A percentile compares a stretch with the other conserved stretches of the same genome.
Evolutionary conservation across 768 basidiomycete genomes (phyloP).

Genomic region (Pisolithus sp.): DNA sequence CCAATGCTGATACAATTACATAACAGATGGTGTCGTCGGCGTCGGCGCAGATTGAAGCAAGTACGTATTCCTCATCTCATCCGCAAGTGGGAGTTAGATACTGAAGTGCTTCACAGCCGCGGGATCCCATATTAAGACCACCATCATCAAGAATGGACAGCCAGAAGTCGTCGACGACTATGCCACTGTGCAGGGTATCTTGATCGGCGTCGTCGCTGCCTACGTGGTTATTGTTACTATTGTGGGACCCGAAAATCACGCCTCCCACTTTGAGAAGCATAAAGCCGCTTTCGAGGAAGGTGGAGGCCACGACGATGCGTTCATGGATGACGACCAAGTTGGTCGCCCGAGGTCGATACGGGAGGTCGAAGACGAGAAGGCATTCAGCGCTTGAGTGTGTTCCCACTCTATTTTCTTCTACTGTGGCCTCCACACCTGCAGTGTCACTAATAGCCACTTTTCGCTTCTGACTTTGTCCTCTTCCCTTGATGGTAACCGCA

Average conservation of each 20-base stretch:
- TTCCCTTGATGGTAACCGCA: too few relatives aligned
- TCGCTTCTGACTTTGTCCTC: too few relatives aligned
- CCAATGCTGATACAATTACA: background rate
- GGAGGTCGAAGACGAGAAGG: constrained; percentile 9
- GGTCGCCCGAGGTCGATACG: constrained; percentile 1
- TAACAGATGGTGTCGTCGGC: constrained; percentile 60
- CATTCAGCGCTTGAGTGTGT: background rate
- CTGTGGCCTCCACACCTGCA: background rate
- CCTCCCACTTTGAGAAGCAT: constrained; percentile 78
- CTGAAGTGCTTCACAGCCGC: constrained; percentile 41
- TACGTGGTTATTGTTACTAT: constrained; percentile 73
- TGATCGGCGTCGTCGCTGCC: constrained; percentile 76
- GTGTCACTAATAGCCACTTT: too few relatives aligned
- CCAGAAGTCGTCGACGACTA: constrained; percentile 52
- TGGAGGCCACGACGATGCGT: constrained; percentile 45
- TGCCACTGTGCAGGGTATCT: constrained; percentile 76
- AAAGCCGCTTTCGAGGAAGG: constrained; percentile 77
- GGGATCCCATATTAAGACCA: constrained; percentile 49
- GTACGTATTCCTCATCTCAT: constrained; percentile 28
- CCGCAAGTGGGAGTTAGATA: background rate
- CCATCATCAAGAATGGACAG: constrained; percentile 36
- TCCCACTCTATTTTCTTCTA: too few relatives aligned
- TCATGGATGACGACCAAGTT: constrained; percentile 14
- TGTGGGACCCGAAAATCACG: constrained; percentile 74
- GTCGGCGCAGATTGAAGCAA: constrained; percentile 75